Evolutionary conservation across 805 yeast species (phyloP), one percentile per base, ranked within the genome.

Genomic region (Yarrowia sp.): DNA sequence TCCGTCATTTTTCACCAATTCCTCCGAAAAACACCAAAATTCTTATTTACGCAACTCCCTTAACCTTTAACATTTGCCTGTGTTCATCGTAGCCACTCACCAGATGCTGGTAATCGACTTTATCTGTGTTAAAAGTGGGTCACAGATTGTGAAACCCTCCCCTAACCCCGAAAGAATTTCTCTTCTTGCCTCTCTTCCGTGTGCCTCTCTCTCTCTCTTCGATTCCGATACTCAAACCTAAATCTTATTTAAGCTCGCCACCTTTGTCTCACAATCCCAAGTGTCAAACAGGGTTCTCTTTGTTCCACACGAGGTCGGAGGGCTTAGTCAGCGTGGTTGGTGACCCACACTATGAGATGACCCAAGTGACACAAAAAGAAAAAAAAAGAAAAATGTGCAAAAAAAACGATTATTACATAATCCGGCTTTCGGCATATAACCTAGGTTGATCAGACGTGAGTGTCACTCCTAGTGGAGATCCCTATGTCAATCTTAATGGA

Each of bases 101-200:
- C 56, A 50, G 56, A 50, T 36, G 42, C 56, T 30, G 17, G 42
- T n/a, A 50, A 34, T 36, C 40, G 56, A 36, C 42, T 36, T 50
- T 17, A 50, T 50, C 56, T 36, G 17, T 5, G 42, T 36, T 50
- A 50, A 10, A 36, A 34, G 42, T 50, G 56, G 13, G 8, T 30
- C 30, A 50, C 56, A 50, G 56, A 36, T 50, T 50, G 40, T 50
- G 56, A 50, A 50, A 50, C 42, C 56, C 24, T 24, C 56, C 30
- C 56, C 56, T 50, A 50, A 50, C 30, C 56, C 42, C 9, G 38
- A 2, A 4, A 9, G 8, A 34, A 34, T 9, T 24, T 5, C 5
- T 5, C 5, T 24, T 5, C 30, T 24, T n/a, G n/a, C n/a, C n/a
- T n/a, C n/a, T n/a, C n/a, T n/a, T n/a, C n/a, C n/a, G n/a, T n/a